Evolutionary conservation across 2,329 filamentous ascomycete species (phyloP).

Genomic region (Cadophora luteo-olivacea): DNA sequence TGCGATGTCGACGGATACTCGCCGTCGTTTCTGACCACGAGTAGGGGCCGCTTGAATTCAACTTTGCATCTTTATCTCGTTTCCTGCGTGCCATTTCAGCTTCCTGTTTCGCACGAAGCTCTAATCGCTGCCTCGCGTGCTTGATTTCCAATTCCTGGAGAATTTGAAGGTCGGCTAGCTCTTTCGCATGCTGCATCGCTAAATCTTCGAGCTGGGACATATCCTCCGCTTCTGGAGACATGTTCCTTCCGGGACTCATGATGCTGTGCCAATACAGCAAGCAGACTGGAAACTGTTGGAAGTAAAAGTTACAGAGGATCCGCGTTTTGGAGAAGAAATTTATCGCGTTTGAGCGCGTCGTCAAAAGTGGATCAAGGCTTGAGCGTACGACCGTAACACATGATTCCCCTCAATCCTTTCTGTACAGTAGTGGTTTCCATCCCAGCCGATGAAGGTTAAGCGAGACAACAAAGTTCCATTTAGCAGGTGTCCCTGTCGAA

Average conservation of each 20-base stretch:
- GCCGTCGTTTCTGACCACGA: neutral
- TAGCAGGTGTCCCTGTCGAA: no score
- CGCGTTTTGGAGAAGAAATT: neutral
- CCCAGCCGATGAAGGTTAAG: neutral
- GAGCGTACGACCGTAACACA: neutral
- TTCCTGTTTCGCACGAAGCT: slow-evolving; percentile 4
- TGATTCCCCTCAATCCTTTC: neutral
- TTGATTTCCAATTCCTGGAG: neutral
- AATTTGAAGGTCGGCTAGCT: neutral
- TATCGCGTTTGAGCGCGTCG: neutral
- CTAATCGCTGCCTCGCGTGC: slow-evolving; percentile 1
- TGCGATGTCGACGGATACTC: neutral
- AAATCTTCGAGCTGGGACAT: neutral
- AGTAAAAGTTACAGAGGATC: neutral
- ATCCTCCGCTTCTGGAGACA: neutral
- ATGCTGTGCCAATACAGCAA: neutral
- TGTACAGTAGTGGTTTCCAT: neutral
- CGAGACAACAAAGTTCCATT: neutral
- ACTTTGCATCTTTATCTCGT: neutral
- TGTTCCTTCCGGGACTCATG: neutral
- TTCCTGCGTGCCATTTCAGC: neutral
- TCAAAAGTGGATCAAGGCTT: neutral
- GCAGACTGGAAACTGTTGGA: neutral
- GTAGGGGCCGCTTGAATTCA: neutral
- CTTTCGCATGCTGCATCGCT: neutral